Evolutionary conservation across 441 rosid species (phyloP).

Genomic region (Populus tomentosa): DNA sequence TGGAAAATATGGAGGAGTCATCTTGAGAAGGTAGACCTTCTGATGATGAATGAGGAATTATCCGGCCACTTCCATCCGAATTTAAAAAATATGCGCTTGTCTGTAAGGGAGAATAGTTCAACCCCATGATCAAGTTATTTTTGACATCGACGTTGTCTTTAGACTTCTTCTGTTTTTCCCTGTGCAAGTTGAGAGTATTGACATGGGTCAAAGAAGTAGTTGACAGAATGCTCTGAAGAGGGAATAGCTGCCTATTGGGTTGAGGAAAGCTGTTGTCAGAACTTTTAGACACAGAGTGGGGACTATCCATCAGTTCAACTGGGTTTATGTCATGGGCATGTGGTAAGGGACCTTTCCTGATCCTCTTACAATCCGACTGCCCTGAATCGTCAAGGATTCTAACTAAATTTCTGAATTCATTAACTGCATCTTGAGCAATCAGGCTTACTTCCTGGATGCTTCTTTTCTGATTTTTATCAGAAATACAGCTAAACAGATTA

Average conservation of each 20-base stretch:
- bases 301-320: constrained; percentile 22
- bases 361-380: constrained; percentile 18
- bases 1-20: neutral
- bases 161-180: constrained; percentile 1
- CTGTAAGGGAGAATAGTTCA: constrained; percentile 9
- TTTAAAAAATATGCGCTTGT: neutral
- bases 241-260: neutral
- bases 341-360: constrained; percentile 32
- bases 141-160: constrained; percentile 7
- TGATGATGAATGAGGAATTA: constrained; percentile 14
- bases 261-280: constrained; percentile 4
- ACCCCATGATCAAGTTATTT: constrained; percentile 7
- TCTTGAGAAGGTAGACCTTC: constrained; percentile 16
- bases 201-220: constrained; percentile 3
- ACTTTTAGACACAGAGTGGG: constrained; percentile 1
- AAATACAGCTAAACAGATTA: constrained; percentile 22
- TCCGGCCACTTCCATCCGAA: constrained; percentile 1
- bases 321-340: constrained; percentile 19
- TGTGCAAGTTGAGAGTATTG: neutral
- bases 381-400: constrained; percentile 26
- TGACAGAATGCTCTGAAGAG: constrained; percentile 12
- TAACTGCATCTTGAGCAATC: constrained; percentile 20
- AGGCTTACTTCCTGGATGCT: constrained; percentile 26
- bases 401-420: constrained; percentile 23
- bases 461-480: constrained; percentile 22